Base-by-base conservation (phyloP, 768 basidiomycete species). In the Piloderma croceum region DNA sequence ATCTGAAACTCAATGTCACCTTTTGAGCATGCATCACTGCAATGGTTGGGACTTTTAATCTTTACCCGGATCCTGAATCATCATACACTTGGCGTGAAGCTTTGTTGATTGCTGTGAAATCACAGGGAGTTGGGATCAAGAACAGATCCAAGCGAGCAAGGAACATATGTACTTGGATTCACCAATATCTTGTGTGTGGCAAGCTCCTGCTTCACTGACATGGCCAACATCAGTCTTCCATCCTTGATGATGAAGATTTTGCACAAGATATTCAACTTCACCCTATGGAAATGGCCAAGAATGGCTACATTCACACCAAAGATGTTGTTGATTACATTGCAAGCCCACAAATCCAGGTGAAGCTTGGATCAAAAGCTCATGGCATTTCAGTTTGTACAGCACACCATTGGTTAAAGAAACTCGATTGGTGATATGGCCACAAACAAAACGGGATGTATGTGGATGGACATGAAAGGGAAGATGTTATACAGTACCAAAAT, bases 381-480 rank as follows among this genome's bases (percentile, higher is more conserved):
- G 38, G 35, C 6, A 58, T 64, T 36, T 51, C 49, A 12, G 40
- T 46, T 2, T 9, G 36, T 5, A 68, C 61, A 2, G 64, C 64
- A 12, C 36, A 35, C 7, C 31, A 44, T 1, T 69, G 63, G 65
- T 46, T 75, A 3, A 38, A 56, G 4, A 60, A 52, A 7, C 29
- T 69, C 7, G 58, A 50, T 2, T 68, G 54, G 48, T 51, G 49
- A 2, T 70, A 58, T 41, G 22, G 32, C 1, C 32, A 46, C 12
- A 52, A 52, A 23, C 40, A 51, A 17, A 64, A 60, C 20, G 65
- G 63, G 0, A 60, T 60, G 56, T 70, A 67, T 32, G 47, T 62
- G 31, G 65, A 68, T 48, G 60, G 68, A 0, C 67, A 69, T 50
- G 60, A 68, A 36, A 29, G 52, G 0, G 51, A 56, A 21, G 67